These are phyloP conservation scores for Bruguiera parviflora DNA, from an alignment of 345 rosid genomes.

Conservation along the genomic window DNA sequence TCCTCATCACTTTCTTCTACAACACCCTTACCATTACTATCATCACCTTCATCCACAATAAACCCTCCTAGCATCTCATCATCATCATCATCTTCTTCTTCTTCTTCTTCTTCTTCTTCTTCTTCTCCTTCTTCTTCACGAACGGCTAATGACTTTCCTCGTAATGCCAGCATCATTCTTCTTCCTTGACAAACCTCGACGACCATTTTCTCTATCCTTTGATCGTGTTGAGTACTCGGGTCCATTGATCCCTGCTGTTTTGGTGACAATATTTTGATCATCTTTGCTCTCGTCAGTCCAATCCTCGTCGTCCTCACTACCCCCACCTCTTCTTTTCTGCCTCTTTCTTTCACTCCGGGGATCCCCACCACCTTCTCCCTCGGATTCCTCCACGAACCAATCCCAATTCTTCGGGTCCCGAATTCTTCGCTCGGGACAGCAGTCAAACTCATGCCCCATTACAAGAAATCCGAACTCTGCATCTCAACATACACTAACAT, in stretches of 20 bases:
- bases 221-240: slow-evolving; percentile 56
- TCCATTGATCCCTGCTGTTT: slow-evolving; percentile 28
- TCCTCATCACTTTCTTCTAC: slow-evolving; percentile 25
- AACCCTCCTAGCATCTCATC: slow-evolving; percentile 74
- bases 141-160: background rate
- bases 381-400: slow-evolving; percentile 67
- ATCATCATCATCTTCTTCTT: slow-evolving; percentile 42
- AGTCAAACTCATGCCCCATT: slow-evolving; percentile 69
- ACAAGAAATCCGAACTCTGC: slow-evolving; percentile 86
- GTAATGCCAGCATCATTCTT: slow-evolving; percentile 9
- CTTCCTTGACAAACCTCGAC: slow-evolving; percentile 13
- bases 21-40: slow-evolving; percentile 16
- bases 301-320: slow-evolving; percentile 42
- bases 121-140: slow-evolving; percentile 4
- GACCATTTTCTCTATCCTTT: slow-evolving; percentile 26
- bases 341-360: slow-evolving; percentile 34
- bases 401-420: slow-evolving; percentile 52
- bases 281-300: slow-evolving; percentile 69
- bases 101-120: slow-evolving; percentile 9
- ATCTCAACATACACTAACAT: slow-evolving; percentile 7
- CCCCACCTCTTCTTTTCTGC: slow-evolving; percentile 39
- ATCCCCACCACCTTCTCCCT: slow-evolving; percentile 24
- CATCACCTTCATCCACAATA: slow-evolving; percentile 55
- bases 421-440: slow-evolving; percentile 47
- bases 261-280: slow-evolving; percentile 34